Evolutionary conservation across 2,329 filamentous ascomycete genomes (phyloP).

Genomic region (Colletotrichum shisoi): DNA sequence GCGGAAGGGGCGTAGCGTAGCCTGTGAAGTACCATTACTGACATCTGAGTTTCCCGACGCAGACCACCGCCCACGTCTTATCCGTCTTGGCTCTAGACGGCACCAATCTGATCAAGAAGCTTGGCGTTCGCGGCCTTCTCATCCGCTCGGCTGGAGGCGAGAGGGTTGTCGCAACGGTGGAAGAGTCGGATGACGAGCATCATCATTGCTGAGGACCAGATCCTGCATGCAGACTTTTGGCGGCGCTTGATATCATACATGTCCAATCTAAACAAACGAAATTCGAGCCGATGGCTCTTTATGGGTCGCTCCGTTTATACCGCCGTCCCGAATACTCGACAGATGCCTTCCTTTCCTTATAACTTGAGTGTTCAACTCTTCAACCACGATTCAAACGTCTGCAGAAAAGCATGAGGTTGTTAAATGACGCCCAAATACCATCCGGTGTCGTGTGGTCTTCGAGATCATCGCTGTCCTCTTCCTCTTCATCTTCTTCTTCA

Average conservation of each 20-base stretch:
- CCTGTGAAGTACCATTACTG: not conserved
- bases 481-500: no score
- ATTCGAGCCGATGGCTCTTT: not conserved
- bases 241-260: no score
- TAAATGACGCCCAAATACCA: not conserved
- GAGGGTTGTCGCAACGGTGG: not conserved
- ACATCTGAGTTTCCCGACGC: not conserved
- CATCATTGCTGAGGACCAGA: not conserved
- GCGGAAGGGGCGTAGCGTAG: not conserved
- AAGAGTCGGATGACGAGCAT: slow-evolving; percentile 8
- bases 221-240: not conserved
- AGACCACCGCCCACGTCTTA: slow-evolving; percentile 32
- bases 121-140: not conserved
- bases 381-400: not conserved
- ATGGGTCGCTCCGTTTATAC: not conserved
- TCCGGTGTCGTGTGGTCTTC: not conserved
- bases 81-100: slow-evolving; percentile 29
- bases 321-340: not conserved
- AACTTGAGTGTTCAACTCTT: not conserved
- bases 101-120: slow-evolving; percentile 40
- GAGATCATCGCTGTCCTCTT: not conserved
- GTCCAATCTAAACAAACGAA: no score
- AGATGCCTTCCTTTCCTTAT: not conserved
- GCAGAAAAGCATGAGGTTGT: not conserved
- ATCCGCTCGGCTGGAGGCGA: not conserved